Base-by-base conservation (phyloP, 2,329 filamentous ascomycete genomes). In the Pseudogymnoascus sp. region DNA sequence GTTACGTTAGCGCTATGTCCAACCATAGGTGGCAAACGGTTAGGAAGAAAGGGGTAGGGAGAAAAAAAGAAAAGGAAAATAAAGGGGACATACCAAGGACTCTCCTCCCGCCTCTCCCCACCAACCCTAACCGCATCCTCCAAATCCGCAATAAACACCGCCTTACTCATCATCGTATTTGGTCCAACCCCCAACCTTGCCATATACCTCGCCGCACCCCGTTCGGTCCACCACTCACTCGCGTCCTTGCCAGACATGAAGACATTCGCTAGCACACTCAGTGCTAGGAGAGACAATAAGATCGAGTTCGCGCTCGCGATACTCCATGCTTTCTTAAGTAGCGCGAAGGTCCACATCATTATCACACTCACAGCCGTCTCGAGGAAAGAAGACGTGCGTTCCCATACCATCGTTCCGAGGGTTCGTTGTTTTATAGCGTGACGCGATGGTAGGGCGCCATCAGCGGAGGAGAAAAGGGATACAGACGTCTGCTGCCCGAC, bases 211-310 rank as follows among this genome's bases (percentile, higher is more conserved):
- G 83, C 83, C 1, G 93, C 91, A 65, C 85, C 87, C 64, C 91
- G 85, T 76, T 97, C 93, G 54, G 84, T 82, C 89, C 90, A 96
- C 92, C 92, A 97, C 1, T 83, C 80, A 69, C 86, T 85, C 5
- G 84, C 84, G 72, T 91, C 86, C 66, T 87, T 85, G 11, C 88
- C 90, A 0, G 89, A 86, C 71, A 93, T 85, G 68, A 92, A 81
- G 21, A 88, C 75, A 71, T 97, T 97, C 60, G 86, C 81, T 10
- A 91, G 71, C 11, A 86, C 75, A 71, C 92, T 97, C 31, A 88
- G 70, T 0, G 80, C 78, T 16, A 97, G 79, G 12, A 93, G 73
- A 2, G 80, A 71, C 31, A 97, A 76, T 4, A 97, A 83, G 18
- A 96, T 73, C 42, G 87, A 84, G 73, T 97, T 86, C 8, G 91